Evolutionary conservation across 1,139 yeast genomes (phyloP), one percentile per base, ranked within the genome.

Genomic region (Geotrichum carabidarum): DNA sequence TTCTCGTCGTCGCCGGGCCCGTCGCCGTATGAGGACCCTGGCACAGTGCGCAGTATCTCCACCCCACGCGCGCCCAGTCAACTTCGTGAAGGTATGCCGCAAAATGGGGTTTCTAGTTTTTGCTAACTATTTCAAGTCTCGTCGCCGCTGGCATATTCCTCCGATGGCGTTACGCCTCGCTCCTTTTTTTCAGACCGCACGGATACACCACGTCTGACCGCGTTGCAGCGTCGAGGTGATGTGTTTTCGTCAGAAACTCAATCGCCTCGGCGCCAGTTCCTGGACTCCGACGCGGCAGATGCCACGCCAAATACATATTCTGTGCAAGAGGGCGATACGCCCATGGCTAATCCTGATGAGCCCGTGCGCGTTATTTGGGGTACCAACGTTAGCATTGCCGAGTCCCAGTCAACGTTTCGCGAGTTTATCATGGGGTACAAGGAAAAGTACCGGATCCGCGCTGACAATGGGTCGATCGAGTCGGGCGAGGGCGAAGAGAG

Each of bases 321-420:
- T 15, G 34, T 48, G 51, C 51, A 40, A 15, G 54, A 45, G 36
- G 54, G 49, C 11, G 54, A 51, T 22, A 46, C 50, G 2, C 50
- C 54, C 5, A 51, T 51, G 50, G 50, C 37, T 32, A 46, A 46
- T 17, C 50, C 47, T 15, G 83, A 79, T 57, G 94, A 84, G 61
- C 94, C 95, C 0, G 81, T 84, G 36, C 80, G 95, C 66, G 95
- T 93, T 55, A 91, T 93, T 65, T 93, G 99, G 99, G 99, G 99
- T 69, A 93, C 99, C 1, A 91, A 93, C 67, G 96, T 93, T 34
- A 86, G 95, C 44, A 90, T 94, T 64, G 87, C 83, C 64, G 96
- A 93, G 65, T 84, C 93, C 64, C 80, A 88, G 52, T 84, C 82
- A 61, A 78, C 80, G 51, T 93, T 93, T 73, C 78, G 95, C 60